phyloP scores from a whole-genome alignment of 352 stramenopile genomes.

The Phytopythium kandeliae region DNA sequence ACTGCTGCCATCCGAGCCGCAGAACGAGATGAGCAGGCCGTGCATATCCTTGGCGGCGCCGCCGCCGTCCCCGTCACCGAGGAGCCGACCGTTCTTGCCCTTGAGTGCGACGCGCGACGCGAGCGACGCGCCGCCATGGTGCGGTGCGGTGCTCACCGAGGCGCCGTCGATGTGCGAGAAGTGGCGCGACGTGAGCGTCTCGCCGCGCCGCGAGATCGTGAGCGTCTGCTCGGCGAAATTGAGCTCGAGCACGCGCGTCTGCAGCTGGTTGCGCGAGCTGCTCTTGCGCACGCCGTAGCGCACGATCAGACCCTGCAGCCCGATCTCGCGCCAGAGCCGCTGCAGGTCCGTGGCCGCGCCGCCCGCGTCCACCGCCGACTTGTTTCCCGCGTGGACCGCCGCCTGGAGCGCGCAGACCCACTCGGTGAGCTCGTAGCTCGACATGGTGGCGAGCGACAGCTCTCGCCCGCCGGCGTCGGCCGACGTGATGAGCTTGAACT shows the following conservation, averaged over 20 bases:
- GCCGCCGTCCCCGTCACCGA: slow-evolving; percentile 36
- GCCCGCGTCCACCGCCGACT: slow-evolving; percentile 50
- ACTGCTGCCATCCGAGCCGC: slow-evolving; percentile 16
- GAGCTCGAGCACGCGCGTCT: slow-evolving; percentile 79
- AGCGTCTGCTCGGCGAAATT: slow-evolving; percentile 86
- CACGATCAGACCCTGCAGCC: slow-evolving; percentile 77
- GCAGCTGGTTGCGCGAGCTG: slow-evolving; percentile 69
- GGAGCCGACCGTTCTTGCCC: slow-evolving; percentile 18
- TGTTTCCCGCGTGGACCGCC: slow-evolving; percentile 77
- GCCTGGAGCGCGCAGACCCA: slow-evolving; percentile 80
- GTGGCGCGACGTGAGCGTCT: slow-evolving; percentile 69
- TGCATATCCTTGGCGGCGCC: slow-evolving; percentile 48
- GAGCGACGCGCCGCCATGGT: slow-evolving; percentile 1
- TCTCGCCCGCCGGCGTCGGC: slow-evolving; percentile 62
- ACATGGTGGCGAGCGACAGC: slow-evolving; percentile 53
- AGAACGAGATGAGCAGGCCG: slow-evolving; percentile 66
- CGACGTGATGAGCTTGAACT: slow-evolving; percentile 77
- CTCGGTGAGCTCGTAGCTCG: slow-evolving; percentile 76
- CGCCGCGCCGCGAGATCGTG: slow-evolving; percentile 68
- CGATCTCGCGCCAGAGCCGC: slow-evolving; percentile 69
- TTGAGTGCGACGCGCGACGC: slow-evolving; percentile 3
- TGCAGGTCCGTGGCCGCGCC: slow-evolving; percentile 55
- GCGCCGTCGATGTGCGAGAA: slow-evolving; percentile 64
- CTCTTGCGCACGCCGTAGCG: slow-evolving; percentile 82
- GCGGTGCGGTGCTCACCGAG: slow-evolving; percentile 14